Percentiles rank a stretch among this genome's conserved stretches.
phyloP scores from a whole-genome alignment of 2,329 filamentous ascomycete genomes.

The Elsinoe necatrix region DNA sequence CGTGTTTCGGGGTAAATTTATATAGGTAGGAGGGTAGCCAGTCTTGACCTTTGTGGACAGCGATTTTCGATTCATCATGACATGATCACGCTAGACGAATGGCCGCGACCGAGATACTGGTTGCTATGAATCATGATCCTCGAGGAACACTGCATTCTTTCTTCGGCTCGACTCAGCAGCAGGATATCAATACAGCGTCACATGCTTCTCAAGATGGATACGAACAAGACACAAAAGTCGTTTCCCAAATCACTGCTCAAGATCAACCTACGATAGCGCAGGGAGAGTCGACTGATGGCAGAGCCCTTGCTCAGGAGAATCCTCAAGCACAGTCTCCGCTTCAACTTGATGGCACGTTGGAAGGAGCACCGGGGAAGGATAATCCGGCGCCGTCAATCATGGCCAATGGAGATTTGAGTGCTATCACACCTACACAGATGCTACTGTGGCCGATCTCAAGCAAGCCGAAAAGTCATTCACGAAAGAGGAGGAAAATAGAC shows the following conservation, averaged over 20 bases:
- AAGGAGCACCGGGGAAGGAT: neutral
- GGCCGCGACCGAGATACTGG: conserved; percentile 1
- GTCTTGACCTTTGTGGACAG: neutral
- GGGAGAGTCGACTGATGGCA: neutral
- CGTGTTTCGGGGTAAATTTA: conserved; percentile 7
- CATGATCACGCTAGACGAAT: neutral
- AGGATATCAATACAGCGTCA: neutral
- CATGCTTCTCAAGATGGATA: neutral
- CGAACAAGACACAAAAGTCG: neutral
- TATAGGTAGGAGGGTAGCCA: neutral
- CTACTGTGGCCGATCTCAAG: conserved; percentile 8
- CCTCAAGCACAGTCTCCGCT: neutral
- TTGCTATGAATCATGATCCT: conserved; percentile 17
- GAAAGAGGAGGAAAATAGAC: conserved; percentile 9
- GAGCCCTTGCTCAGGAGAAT: neutral
- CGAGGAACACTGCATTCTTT: conserved; percentile 16
- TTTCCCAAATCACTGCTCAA: neutral
- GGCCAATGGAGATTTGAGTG: neutral
- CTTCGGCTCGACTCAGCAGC: conserved; percentile 11
- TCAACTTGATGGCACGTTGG: neutral
- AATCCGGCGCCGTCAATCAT: neutral
- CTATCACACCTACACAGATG: neutral
- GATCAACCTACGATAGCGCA: neutral
- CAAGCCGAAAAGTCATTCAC: neutral
- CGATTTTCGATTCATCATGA: neutral